Evolutionary conservation across 441 rosid genomes (phyloP), one percentile per base, ranked within the genome.

Genomic region (Adansonia rubrostipa): DNA sequence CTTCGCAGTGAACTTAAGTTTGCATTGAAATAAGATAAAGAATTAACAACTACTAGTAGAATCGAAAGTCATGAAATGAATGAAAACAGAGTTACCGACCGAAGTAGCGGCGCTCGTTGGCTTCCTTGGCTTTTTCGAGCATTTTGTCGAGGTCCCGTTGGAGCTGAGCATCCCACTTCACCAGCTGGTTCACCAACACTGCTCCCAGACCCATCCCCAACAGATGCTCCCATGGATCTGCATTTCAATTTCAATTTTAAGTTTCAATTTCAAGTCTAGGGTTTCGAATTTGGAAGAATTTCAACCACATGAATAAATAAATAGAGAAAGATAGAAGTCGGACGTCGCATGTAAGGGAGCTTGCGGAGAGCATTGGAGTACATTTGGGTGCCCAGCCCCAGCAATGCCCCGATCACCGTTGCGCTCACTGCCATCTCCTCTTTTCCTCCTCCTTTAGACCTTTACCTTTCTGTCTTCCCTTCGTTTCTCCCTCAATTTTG

Each of bases 311-410:
- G 11, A 61, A 45, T 64, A 42, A 13, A 19, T 1, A 24, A 51
- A 51, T 15, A 56, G 61, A 56, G 19, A 17, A 17, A 17, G 20
- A 56, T 47, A 60, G 64, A 42, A 17, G 75, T 81, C 91, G 22
- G 78, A 96, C 99, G 98, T 73, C 98, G 93, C 98, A 96, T 94
- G 71, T 91, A 92, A n/a, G 98, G 98, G n/a, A 96, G 97, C 57
- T 96, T 94, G 40, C 98, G 97, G 56, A 96, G 96, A 44, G 96
- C 94, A 76, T 96, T 96, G 58, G 98, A 94, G 80, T 94, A 92
- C 97, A 94, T 87, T 90, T 94, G 98, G 73, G 98, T 94, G 74
- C 99, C 97, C 71, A 96, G 79, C 53, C 99, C 99, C 77, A 96
- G 56, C 28, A 96, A 74, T 6, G 94, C 98, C 82, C 99, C 99